Conservation (phyloP, 2,329 filamentous ascomycete species). For the Microcera coccophila region DNA sequence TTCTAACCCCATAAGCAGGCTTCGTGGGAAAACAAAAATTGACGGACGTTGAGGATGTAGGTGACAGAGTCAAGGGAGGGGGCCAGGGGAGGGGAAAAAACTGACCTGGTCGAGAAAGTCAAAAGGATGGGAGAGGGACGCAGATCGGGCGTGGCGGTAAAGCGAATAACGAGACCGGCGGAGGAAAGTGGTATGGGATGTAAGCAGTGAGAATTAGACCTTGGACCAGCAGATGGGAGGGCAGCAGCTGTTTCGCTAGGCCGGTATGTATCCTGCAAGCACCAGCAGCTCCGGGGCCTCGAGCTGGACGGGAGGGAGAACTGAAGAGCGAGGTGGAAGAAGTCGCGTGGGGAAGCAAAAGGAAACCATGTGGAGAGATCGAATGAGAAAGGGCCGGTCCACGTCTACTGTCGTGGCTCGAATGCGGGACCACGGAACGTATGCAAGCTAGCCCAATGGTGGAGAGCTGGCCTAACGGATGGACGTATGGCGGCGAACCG, state of each 20-base stretch:
- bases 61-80: constrained; percentile 17
- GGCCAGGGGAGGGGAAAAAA: constrained; percentile 25
- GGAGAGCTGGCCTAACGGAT: constrained; percentile 29
- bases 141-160: constrained; percentile 27
- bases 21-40: constrained; percentile 27
- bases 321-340: constrained; percentile 31
- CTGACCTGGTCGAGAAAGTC: too few species aligned
- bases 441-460: constrained; percentile 37
- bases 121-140: constrained; percentile 20
- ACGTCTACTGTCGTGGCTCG: constrained; percentile 39
- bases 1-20: constrained; percentile 26
- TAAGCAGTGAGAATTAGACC: constrained; percentile 11
- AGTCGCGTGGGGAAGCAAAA: constrained; percentile 33
- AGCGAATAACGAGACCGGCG: constrained; percentile 26
- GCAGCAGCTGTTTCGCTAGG: constrained; percentile 31
- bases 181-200: constrained; percentile 28
- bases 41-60: constrained; percentile 17
- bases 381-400: constrained; percentile 33
- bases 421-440: constrained; percentile 35
- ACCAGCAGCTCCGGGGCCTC: constrained; percentile 29
- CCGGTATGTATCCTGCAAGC: constrained; percentile 33
- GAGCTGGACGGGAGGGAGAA: constrained; percentile 30
- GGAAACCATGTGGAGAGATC: constrained; percentile 32
- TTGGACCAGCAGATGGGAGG: constrained; percentile 20
- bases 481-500: constrained; percentile 26